Evolutionary conservation across 805 yeast species (phyloP).

Genomic region (Ogataea haglerorum): DNA sequence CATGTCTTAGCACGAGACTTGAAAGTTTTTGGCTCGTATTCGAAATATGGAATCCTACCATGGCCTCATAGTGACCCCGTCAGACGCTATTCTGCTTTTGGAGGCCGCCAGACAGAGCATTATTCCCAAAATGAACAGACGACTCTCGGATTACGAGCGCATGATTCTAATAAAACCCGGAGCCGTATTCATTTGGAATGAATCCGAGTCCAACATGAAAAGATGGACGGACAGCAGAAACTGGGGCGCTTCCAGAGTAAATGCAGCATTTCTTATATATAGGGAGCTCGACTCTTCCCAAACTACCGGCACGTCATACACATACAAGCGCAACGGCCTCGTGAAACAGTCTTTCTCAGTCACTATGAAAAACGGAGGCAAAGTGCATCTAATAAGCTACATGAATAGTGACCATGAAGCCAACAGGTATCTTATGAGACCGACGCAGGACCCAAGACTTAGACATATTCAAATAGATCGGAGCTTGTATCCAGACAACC

Average conservation of each 20-base stretch:
- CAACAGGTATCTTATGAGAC: slow-evolving; percentile 32
- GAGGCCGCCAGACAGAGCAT: slow-evolving; percentile 60
- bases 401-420: slow-evolving; percentile 19
- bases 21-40: not conserved
- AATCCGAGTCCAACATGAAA: slow-evolving; percentile 64
- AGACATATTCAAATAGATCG: slow-evolving; percentile 21
- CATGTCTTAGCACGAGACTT: not conserved
- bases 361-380: slow-evolving; percentile 48
- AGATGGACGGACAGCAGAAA: slow-evolving; percentile 77
- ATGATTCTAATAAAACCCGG: slow-evolving; percentile 49
- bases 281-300: slow-evolving; percentile 51
- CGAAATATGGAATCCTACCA: slow-evolving; percentile 43
- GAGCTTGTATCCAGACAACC: slow-evolving; percentile 20
- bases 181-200: slow-evolving; percentile 69
- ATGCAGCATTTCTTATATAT: slow-evolving; percentile 59
- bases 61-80: slow-evolving; percentile 54
- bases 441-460: slow-evolving; percentile 43
- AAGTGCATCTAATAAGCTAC: slow-evolving; percentile 62
- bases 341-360: slow-evolving; percentile 64
- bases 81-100: slow-evolving; percentile 60
- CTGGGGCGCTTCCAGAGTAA: slow-evolving; percentile 72
- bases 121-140: slow-evolving; percentile 55
- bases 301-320: slow-evolving; percentile 28
- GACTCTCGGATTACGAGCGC: slow-evolving; percentile 57
- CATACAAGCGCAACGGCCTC: slow-evolving; percentile 50